These are phyloP conservation scores for Thraustotheca clavata DNA, from an alignment of 352 stramenopile genomes.

Conservation along the genomic window DNA sequence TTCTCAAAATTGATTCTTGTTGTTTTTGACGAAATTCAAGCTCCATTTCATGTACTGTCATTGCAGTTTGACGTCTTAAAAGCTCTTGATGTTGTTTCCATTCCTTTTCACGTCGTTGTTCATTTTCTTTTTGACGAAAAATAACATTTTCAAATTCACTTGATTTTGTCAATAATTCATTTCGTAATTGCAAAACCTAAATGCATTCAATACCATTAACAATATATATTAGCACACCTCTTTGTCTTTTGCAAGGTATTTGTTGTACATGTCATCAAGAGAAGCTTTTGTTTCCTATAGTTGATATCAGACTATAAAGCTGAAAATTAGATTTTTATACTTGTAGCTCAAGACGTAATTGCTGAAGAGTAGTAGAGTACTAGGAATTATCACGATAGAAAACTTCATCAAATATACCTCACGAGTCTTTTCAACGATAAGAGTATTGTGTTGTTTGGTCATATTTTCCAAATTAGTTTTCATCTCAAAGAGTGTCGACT, in stretches of 20 bases:
- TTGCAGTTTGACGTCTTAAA: background rate
- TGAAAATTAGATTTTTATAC: background rate
- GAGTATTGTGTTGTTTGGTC: no score
- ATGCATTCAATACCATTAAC: background rate
- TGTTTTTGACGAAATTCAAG: slow-evolving; percentile 18
- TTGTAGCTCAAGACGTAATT: background rate
- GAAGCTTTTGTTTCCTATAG: slow-evolving; percentile 1
- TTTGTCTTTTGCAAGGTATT: slow-evolving; percentile 17
- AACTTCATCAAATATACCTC: no score
- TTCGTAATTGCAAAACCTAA: background rate
- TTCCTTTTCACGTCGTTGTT: slow-evolving; percentile 6
- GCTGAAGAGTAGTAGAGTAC: no score
- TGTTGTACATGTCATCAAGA: slow-evolving; percentile 14
- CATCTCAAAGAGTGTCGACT: no score
- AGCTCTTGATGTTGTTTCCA: slow-evolving; percentile 8
- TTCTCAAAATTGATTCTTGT: slow-evolving; percentile 12
- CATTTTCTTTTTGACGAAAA: slow-evolving; percentile 6
- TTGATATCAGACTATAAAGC: background rate
- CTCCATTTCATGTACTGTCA: slow-evolving; percentile 20
- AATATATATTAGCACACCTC: background rate
- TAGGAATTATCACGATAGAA: no score
- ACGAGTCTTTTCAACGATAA: no score
- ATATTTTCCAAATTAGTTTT: no score
- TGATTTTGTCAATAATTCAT: slow-evolving; percentile 1
- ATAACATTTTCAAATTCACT: background rate